These are phyloP conservation scores for Nitzschia inconspicua DNA, from an alignment of 108 stramenopile genomes.

Conservation along the genomic window DNA sequence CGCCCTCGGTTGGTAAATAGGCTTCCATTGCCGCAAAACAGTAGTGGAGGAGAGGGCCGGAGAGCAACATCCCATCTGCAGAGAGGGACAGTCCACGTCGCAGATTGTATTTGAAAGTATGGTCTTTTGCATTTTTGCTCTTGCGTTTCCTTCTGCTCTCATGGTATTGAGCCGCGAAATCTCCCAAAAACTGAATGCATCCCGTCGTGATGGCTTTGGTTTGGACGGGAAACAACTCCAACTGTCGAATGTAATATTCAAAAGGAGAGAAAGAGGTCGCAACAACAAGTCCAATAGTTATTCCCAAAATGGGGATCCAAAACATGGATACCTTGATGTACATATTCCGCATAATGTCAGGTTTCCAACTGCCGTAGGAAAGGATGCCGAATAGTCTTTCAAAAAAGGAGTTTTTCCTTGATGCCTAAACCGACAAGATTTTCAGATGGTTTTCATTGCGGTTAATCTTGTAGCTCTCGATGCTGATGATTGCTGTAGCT, in stretches of 20 bases:
- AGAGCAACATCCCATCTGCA: conserved; percentile 54
- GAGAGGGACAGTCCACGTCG: conserved; percentile 51
- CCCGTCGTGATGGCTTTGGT: conserved; percentile 63
- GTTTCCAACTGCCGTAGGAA: too few relatives aligned
- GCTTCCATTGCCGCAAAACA: conserved; percentile 63
- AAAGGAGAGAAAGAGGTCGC: conserved; percentile 3
- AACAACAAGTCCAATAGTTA: too few relatives aligned
- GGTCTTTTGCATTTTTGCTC: background rate
- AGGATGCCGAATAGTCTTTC: too few relatives aligned
- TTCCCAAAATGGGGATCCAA: too few relatives aligned
- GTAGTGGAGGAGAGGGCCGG: conserved; percentile 72
- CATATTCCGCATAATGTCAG: too few relatives aligned
- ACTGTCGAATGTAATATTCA: conserved; percentile 33
- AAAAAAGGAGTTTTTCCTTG: too few relatives aligned
- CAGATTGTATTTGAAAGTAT: conserved; percentile 29
- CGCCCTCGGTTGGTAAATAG: conserved; percentile 38
- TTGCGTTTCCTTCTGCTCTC: conserved; percentile 14
- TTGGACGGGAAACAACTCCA: conserved; percentile 40
- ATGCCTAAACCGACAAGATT: too few relatives aligned
- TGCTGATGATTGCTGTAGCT: too few relatives aligned
- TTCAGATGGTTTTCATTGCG: too few relatives aligned
- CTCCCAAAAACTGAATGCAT: conserved; percentile 50
- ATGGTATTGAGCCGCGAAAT: conserved; percentile 53
- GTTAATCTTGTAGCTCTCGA: too few relatives aligned
- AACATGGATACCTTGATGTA: too few relatives aligned